phyloP scores from a whole-genome alignment of 177 flowering plant species.

The Vitis hybrid region DNA sequence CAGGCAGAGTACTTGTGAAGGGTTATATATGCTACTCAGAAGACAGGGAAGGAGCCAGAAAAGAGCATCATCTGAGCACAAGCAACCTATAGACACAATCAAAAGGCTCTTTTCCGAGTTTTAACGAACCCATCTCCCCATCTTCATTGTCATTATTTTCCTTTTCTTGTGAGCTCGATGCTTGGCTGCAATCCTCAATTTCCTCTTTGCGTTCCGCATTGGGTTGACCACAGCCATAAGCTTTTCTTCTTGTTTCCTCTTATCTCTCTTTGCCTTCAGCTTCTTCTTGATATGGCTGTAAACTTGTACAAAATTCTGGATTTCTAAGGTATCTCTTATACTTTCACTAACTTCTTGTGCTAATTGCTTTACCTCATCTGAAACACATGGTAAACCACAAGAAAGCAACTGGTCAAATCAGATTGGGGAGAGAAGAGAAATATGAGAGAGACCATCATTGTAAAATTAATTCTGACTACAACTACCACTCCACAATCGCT shows the following conservation, averaged over 20 bases:
- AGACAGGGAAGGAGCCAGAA: too few species aligned
- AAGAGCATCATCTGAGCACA: too few species aligned
- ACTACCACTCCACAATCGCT: too few species aligned
- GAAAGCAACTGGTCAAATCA: too few species aligned
- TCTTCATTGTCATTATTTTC: slow-evolving; percentile 72
- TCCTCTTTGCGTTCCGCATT: slow-evolving; percentile 76
- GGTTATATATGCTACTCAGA: too few species aligned
- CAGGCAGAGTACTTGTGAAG: too few species aligned
- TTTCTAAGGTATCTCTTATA: slow-evolving; percentile 48
- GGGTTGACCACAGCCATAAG: slow-evolving; percentile 83
- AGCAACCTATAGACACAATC: too few species aligned
- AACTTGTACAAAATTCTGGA: slow-evolving; percentile 44
- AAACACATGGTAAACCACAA: not conserved
- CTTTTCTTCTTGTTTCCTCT: slow-evolving; percentile 71
- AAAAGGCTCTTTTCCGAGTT: too few species aligned
- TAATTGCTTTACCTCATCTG: slow-evolving; percentile 77
- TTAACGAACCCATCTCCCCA: slow-evolving; percentile 52
- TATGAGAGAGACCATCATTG: not conserved
- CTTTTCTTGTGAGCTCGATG: slow-evolving; percentile 75
- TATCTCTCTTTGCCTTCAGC: slow-evolving; percentile 74
- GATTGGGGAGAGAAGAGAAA: not conserved
- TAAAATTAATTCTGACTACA: too few species aligned
- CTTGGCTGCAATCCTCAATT: slow-evolving; percentile 62
- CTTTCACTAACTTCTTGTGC: slow-evolving; percentile 59
- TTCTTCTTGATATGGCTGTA: slow-evolving; percentile 56